These are phyloP conservation scores for Fonsecaea monophora DNA, from an alignment of 2,329 filamentous ascomycete genomes.

Conservation along the genomic window DNA sequence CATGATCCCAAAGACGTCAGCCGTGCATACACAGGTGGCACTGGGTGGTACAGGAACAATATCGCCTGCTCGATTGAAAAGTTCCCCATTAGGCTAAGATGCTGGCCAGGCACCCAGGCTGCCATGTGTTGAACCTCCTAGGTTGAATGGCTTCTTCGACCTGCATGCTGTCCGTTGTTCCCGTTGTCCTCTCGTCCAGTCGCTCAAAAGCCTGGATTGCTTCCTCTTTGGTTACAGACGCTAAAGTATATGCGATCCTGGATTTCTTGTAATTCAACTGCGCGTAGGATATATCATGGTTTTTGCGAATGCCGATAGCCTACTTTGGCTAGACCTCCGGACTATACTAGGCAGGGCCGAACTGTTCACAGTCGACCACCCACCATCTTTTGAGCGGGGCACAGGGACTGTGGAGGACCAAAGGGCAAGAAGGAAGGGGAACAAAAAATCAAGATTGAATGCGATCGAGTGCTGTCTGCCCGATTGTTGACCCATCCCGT, in stretches of 20 bases:
- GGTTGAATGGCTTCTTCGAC: not conserved
- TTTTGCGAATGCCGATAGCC: not conserved
- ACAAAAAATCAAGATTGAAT: not conserved
- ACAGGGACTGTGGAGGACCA: not conserved
- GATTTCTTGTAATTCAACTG: not conserved
- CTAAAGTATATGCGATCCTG: not conserved
- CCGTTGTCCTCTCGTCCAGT: not conserved
- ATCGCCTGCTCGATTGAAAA: constrained; percentile 5
- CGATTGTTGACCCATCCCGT: constrained; percentile 13
- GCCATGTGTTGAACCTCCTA: constrained; percentile 15
- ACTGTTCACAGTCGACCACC: not conserved
- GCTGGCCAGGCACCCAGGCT: not conserved
- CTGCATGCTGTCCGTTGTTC: constrained; percentile 11
- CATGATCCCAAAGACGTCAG: constrained; percentile 34
- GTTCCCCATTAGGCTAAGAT: constrained; percentile 14
- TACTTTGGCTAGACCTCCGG: constrained; percentile 8
- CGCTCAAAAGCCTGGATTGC: not conserved
- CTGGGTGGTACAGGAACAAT: constrained; percentile 4
- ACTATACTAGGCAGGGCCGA: constrained; percentile 4
- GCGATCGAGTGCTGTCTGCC: not conserved
- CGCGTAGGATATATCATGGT: constrained; percentile 23
- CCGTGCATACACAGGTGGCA: not conserved
- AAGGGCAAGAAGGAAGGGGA: not conserved
- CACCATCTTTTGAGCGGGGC: not conserved
- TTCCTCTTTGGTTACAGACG: not conserved